Evolutionary conservation across 139 green algal genomes (phyloP).

Genomic region (Picochlorum sp.): DNA sequence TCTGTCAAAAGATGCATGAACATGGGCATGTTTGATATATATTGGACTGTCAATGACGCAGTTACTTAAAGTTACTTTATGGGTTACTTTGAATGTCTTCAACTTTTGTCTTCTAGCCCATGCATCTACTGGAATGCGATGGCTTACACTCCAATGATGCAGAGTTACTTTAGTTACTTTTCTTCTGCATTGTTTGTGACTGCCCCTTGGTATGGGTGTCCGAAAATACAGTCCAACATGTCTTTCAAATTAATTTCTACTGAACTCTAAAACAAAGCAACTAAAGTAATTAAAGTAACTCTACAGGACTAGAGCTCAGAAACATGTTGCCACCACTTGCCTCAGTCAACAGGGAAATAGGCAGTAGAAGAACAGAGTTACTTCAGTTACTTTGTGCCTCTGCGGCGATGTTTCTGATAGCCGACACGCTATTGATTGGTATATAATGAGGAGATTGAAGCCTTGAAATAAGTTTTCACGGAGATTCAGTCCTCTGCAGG

Average conservation of each 20-base stretch:
- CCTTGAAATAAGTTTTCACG: not conserved
- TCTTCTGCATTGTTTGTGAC: not conserved
- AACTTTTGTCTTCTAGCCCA: not conserved
- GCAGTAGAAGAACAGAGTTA: slow-evolving; percentile 3
- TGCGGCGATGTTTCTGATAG: slow-evolving; percentile 4
- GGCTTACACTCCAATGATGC: slow-evolving; percentile 6
- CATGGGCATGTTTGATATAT: slow-evolving; percentile 4
- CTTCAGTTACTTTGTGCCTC: slow-evolving; percentile 3
- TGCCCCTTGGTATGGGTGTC: not conserved
- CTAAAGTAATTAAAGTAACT: slow-evolving; percentile 4
- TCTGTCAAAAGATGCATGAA: slow-evolving; percentile 6
- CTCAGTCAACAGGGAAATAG: not conserved
- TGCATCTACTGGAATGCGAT: not conserved
- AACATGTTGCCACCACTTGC: not conserved
- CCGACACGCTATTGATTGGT: not conserved
- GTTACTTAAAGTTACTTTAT: slow-evolving; percentile 3
- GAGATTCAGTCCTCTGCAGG: slow-evolving; percentile 5
- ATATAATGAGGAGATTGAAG: not conserved
- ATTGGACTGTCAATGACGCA: slow-evolving; percentile 5
- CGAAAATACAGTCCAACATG: not conserved
- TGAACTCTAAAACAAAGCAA: slow-evolving; percentile 2
- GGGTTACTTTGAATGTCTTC: slow-evolving; percentile 1
- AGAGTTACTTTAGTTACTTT: slow-evolving; percentile 4
- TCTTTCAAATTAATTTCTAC: not conserved
- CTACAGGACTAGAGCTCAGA: not conserved